Evolutionary conservation across 495 filamentous ascomycete species (phyloP).

Genomic region (Aspergillus biplanus): DNA sequence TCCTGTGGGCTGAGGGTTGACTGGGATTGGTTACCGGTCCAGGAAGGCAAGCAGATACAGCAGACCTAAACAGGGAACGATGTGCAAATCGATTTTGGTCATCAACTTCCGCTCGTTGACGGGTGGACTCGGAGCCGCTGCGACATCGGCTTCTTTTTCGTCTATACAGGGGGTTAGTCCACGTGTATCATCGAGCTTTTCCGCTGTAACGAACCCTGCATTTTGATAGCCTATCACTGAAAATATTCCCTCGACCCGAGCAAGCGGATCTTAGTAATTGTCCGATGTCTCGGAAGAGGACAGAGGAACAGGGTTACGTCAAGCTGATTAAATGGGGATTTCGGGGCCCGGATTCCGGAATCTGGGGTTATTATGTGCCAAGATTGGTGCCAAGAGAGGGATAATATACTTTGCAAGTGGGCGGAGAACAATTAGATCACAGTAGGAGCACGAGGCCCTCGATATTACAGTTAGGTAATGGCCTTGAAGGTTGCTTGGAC

Average conservation of each 20-base stretch:
- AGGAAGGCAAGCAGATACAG: conserved; percentile 82
- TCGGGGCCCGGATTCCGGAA: neutral
- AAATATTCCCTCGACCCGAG: neutral
- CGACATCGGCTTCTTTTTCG: neutral
- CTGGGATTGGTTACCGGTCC: conserved; percentile 55
- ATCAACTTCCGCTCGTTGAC: conserved; percentile 67
- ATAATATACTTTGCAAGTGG: no score
- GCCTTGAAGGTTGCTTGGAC: no score
- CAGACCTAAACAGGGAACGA: conserved; percentile 75
- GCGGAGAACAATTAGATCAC: no score
- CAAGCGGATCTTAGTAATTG: neutral
- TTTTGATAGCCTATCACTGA: neutral
- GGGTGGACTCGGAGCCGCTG: neutral
- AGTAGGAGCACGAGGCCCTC: no score
- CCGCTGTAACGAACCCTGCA: neutral
- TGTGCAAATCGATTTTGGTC: conserved; percentile 69
- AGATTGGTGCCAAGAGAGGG: neutral
- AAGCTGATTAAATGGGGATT: conserved; percentile 1
- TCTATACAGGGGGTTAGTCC: neutral
- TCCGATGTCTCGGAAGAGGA: neutral
- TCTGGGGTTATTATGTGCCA: neutral
- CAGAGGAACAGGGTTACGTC: neutral
- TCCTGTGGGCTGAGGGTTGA: neutral
- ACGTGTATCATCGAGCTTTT: neutral
- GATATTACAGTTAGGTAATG: no score